These are phyloP conservation scores for Acer yangbiense DNA, from an alignment of 345 rosid genomes.

Conservation along the genomic window DNA sequence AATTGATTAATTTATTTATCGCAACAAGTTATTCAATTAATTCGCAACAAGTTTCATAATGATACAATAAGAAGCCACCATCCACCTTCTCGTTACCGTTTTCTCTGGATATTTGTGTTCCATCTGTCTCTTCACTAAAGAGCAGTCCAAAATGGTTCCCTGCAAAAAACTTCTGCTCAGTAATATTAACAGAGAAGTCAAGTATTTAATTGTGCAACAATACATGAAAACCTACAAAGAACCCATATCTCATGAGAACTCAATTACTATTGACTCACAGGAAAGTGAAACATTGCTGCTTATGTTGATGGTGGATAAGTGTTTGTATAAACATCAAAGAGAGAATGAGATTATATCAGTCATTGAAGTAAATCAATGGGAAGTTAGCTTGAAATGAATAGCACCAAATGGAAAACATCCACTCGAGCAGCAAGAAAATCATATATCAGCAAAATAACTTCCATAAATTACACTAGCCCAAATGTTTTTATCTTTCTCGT, in stretches of 20 bases:
- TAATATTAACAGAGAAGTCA: background rate
- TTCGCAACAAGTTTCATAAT: constrained; percentile 28
- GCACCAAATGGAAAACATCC: too few relatives aligned
- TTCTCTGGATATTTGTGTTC: constrained; percentile 30
- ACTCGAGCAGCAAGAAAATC: too few relatives aligned
- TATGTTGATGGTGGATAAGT: background rate
- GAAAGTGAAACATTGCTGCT: background rate
- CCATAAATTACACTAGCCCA: too few relatives aligned
- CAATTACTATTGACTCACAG: background rate
- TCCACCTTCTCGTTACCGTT: constrained; percentile 73
- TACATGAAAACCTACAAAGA: background rate
- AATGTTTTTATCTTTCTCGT: too few relatives aligned
- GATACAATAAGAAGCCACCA: constrained; percentile 64
- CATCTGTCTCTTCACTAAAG: constrained; percentile 33
- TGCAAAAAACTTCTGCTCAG: constrained; percentile 22
- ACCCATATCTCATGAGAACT: background rate
- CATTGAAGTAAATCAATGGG: too few relatives aligned
- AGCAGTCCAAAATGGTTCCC: constrained; percentile 37
- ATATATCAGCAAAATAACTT: too few relatives aligned
- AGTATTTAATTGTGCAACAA: background rate
- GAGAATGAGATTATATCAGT: background rate
- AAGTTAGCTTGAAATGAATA: too few relatives aligned
- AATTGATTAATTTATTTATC: constrained; percentile 2
- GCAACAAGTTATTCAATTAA: constrained; percentile 16
- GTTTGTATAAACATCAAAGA: background rate